Evolutionary conservation across 2,329 filamentous ascomycete genomes (phyloP), one percentile per base, ranked within the genome.

Genomic region (Diaporthe nobilis): DNA sequence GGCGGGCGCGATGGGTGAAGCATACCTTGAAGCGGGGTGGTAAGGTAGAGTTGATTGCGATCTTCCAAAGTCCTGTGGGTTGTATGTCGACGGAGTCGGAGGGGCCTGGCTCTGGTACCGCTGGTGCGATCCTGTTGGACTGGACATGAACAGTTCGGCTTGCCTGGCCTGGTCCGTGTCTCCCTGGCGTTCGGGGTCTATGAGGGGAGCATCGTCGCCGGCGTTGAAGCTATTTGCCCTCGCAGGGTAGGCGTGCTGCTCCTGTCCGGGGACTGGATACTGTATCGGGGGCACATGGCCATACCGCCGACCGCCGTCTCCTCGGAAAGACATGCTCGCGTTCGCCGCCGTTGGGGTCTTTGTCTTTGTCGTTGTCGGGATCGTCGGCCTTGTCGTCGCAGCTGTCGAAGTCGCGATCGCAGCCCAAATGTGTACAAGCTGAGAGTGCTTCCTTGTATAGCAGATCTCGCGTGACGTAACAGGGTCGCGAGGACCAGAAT

Each of bases 221-320:
- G 89, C 91, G 83, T 95, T 92, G 86, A 94, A 95, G 86, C 93
- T 96, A 67, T 91, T 89, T 78, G 91, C 89, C 78, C 94, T 88
- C 58, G 81, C 82, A 8, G 86, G 83, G 78, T 86, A 85, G 51
- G 81, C 75, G 65, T 83, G 81, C 76, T 85, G 83, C 58, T 85
- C 83, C 77, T 84, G 86, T 76, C 83, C 83, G 65, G 87, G 85
- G 78, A 90, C 85, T 22, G 90, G 88, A 79, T 93, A 93, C 81
- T 92, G 91, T 42, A 91, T 91, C 22, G 91, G 92, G 77, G 92
- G 91, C 68, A 93, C 85, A 84, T 93, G 90, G 84, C 91, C 91
- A 80, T 93, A 93, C 61, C 91, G 90, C 83, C 90, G 88, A 82
- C 91, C 89, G 80, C 90, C 88, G 79, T 92, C 90, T 80, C 89